Evolutionary conservation across 768 basidiomycete genomes (phyloP).

Genomic region (Lactifluus rugatus): DNA sequence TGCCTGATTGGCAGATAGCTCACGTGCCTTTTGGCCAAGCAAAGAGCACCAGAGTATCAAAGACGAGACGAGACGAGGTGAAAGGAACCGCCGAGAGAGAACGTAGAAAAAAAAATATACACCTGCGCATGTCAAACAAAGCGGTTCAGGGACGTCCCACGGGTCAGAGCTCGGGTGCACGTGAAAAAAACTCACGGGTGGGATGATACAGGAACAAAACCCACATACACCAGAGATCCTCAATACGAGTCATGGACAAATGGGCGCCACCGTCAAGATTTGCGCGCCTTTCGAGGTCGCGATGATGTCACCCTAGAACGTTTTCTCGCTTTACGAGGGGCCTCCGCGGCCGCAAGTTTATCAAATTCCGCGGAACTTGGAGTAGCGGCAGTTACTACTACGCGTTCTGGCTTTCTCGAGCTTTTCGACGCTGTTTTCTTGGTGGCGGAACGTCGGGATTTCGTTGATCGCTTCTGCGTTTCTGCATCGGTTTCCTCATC

Average conservation of each 20-base stretch:
- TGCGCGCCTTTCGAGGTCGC: slow-evolving; percentile 13
- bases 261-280: slow-evolving; percentile 7
- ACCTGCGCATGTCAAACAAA: neutral
- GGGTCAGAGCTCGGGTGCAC: neutral
- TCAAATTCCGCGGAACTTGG: slow-evolving; percentile 1
- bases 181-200: neutral
- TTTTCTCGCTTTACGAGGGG: slow-evolving; percentile 9
- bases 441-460: neutral
- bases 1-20: neutral
- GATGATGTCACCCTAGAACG: slow-evolving; percentile 14
- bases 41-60: neutral
- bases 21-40: slow-evolving; percentile 4
- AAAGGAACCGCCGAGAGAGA: neutral
- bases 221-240: neutral
- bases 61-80: neutral
- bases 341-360: neutral
- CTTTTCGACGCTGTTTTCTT: neutral
- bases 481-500: slow-evolving; percentile 13
- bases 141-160: neutral
- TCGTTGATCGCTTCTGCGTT: neutral
- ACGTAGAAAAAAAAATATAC: neutral
- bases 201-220: slow-evolving; percentile 1
- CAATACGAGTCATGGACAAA: neutral
- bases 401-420: slow-evolving; percentile 1
- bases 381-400: neutral